Base-by-base conservation (phyloP, 371 early-diverging fungal species). In the Mucor velutinosus region DNA sequence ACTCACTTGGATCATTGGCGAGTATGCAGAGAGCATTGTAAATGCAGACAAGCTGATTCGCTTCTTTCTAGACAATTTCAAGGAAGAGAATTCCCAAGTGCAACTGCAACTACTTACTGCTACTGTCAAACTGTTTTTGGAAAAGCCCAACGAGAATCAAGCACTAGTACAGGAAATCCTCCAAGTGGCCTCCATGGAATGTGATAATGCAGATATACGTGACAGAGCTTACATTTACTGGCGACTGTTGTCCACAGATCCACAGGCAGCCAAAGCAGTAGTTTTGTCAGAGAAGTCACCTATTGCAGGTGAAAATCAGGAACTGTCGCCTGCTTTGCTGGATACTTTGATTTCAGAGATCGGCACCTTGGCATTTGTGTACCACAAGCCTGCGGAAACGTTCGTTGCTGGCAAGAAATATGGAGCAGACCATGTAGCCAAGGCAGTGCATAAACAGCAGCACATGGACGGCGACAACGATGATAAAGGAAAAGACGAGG, bases 141-240 rank as follows among this genome's bases (percentile, higher is more conserved):
- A 93, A 74, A 87, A 92, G 45, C 97, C 98, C 47, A 81, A 87
- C 19, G 90, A 89, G 58, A 93, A 91, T 25, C 95, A 96, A 83
- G 93, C 91, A 15, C 78, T 98, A 53, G 93, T 97, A 10, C 92
- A 94, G 19, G 87, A 89, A 56, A 87, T 95, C 10, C 85, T 97
- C 29, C 94, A 96, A 74, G 90, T 85, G 41, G 91, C 95, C 1
- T 95, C 97, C 0, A 92, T 93, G 60, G 93, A 92, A 51, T 90
- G 92, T 69, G 96, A 97, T 72, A 95, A 95, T 79, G 96, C 98
- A 2, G 98, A 98, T 79, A 85, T 98, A 58, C 86, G 99, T 41
- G 99, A 99, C 72, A 89, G 98, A 58, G 97, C 95, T 2, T 97
- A 94, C 67, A 92, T 99, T 30, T 97, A 97, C 76, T 97, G 98